Base-by-base conservation (phyloP, 768 basidiomycete genomes). In the Termitomyces heimii region DNA sequence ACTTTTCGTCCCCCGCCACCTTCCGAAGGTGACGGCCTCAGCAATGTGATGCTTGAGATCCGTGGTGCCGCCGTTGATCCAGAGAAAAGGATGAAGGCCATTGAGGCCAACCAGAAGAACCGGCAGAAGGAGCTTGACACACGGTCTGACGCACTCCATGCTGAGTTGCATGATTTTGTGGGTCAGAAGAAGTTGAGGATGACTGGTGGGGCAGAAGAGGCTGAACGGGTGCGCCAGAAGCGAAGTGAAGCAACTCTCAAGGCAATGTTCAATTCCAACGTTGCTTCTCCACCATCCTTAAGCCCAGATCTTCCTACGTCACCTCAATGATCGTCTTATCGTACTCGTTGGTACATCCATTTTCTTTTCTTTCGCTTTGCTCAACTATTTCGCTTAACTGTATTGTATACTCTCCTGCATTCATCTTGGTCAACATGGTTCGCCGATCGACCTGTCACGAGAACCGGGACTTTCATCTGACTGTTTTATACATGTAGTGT, bases 141-240 rank as follows among this genome's bases (percentile, higher is more conserved):
- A 48, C 79, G 83, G 57, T 81, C 87, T 44, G 93, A 97, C 69
- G 93, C 92, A 62, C 85, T 98, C 71, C 83, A 92, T 63, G 77
- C 79, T 14, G 96, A 98, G 75, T 67, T 99, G 63, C 71, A 74
- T 45, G 92, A 89, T 4, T 98, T 98, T 71, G 94, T 99, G 53
- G 80, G 75, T 4, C 83, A 85, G 59, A 90, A 89, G 78, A 94
- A 89, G 75, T 73, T 99, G 69, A 92, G 85, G 78, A 88, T 94
- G 90, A 99, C 95, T 18, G 96, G 95, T 28, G 95, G 94, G 14
- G 89, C 92, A 24, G 92, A 95, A 70, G 93, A 96, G 74, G 81
- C 76, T 24, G 96, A 99, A 74, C 79, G 96, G 56, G 80, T 95
- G 63, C 77, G 95, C 64, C 89, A 94, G 77, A 84, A 83, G 68